These are phyloP conservation scores for Paecilomyces niveus DNA, from an alignment of 2,329 filamentous ascomycete genomes.

Conservation along the genomic window DNA sequence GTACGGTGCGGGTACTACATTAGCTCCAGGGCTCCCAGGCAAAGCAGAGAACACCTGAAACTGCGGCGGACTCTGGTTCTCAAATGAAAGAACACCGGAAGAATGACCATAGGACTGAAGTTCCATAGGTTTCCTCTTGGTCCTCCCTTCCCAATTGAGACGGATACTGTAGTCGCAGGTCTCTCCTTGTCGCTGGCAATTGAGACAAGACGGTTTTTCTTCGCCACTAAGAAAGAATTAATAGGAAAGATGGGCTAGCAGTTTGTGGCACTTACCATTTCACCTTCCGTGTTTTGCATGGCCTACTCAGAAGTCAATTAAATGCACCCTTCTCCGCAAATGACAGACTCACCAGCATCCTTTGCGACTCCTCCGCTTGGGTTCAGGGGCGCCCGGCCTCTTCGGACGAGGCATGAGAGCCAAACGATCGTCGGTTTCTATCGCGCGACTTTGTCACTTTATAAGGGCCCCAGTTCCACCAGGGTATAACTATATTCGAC, in stretches of 20 bases:
- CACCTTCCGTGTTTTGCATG: conserved; percentile 70
- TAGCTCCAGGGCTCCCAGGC: not conserved
- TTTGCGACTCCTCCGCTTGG: conserved; percentile 60
- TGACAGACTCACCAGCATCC: conserved; percentile 55
- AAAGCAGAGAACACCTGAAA: not conserved
- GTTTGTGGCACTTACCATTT: conserved; percentile 52
- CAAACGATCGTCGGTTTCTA: not conserved
- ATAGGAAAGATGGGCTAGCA: not conserved
- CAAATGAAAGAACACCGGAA: not conserved
- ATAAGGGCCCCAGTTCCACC: not conserved
- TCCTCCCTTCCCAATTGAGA: conserved; percentile 71
- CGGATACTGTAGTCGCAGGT: conserved; percentile 74
- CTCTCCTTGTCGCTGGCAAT: conserved; percentile 66
- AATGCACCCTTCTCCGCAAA: conserved; percentile 2
- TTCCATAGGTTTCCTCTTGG: conserved; percentile 43
- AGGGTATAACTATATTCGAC: not conserved
- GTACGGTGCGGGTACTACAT: not conserved
- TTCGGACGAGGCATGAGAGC: conserved; percentile 58
- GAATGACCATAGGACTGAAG: not conserved
- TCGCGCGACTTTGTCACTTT: not conserved
- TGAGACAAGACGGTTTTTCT: conserved; percentile 64
- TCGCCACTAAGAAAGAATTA: conserved; percentile 50
- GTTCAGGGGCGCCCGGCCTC: conserved; percentile 56
- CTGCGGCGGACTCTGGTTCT: not conserved
- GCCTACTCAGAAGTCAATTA: conserved; percentile 43